These are phyloP conservation scores for Lentinula sp. DNA, from an alignment of 768 basidiomycete species.

Conservation along the genomic window DNA sequence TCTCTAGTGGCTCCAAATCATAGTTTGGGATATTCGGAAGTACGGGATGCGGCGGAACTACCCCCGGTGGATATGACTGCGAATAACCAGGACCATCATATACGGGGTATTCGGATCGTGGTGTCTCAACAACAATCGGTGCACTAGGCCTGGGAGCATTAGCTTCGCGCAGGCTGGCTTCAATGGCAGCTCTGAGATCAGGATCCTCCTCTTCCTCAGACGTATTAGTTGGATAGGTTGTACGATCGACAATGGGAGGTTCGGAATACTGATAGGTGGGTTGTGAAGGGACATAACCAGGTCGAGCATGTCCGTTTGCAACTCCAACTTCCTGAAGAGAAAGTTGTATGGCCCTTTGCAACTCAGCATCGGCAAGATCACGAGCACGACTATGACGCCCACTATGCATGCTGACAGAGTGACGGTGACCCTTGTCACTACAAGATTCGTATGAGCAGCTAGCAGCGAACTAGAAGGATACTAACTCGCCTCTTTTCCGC, in stretches of 20 bases:
- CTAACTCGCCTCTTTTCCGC: conserved; percentile 46
- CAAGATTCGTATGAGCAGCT: not conserved
- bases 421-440: conserved; percentile 46
- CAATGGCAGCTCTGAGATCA: conserved; percentile 89
- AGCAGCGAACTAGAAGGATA: not conserved
- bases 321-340: conserved; percentile 74
- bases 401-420: conserved; percentile 44
- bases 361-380: conserved; percentile 75
- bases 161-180: conserved; percentile 87
- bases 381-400: conserved; percentile 47
- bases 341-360: conserved; percentile 89
- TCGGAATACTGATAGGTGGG: conserved; percentile 62
- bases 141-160: conserved; percentile 75
- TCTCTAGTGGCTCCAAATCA: conserved; percentile 77
- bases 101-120: conserved; percentile 37
- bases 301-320: conserved; percentile 38
- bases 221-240: conserved; percentile 30
- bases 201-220: conserved; percentile 84
- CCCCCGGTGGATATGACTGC: conserved; percentile 36
- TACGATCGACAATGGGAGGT: conserved; percentile 62
- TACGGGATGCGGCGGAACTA: conserved; percentile 31
- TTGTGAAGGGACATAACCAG: conserved; percentile 68
- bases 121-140: conserved; percentile 54
- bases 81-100: conserved; percentile 31
- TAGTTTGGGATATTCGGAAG: conserved; percentile 62